Evolutionary conservation across 352 stramenopile genomes (phyloP).

Genomic region (Phytophthora niederhauseri): DNA sequence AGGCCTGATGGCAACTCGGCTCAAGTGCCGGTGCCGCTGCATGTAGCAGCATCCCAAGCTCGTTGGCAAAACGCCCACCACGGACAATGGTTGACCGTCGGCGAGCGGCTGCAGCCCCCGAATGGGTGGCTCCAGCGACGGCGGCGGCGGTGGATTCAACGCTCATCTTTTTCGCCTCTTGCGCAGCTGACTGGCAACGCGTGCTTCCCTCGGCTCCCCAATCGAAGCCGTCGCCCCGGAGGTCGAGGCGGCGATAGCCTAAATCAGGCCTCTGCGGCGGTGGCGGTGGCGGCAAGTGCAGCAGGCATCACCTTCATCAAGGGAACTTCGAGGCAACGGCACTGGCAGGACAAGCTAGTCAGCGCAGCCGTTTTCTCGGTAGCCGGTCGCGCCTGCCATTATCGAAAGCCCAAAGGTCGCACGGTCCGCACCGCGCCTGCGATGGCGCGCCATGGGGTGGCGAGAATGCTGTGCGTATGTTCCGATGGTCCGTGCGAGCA

Average conservation of each 20-base stretch:
- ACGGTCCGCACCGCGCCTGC: conserved; percentile 14
- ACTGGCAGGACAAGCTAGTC: conserved; percentile 3
- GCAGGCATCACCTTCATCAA: too few species aligned
- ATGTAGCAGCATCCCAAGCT: not conserved
- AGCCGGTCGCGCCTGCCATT: conserved; percentile 1
- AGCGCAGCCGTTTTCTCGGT: conserved; percentile 17
- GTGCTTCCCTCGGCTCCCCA: conserved; percentile 21
- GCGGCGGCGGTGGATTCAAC: conserved; percentile 15
- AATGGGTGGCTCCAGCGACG: conserved; percentile 12
- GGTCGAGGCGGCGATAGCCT: conserved; percentile 24
- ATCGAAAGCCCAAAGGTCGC: conserved; percentile 21
- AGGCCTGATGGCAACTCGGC: too few species aligned
- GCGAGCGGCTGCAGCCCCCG: not conserved
- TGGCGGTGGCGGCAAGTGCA: not conserved
- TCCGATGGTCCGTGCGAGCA: too few species aligned
- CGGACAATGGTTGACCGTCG: not conserved
- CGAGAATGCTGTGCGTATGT: not conserved
- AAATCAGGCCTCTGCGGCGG: conserved; percentile 19
- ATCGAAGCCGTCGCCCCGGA: not conserved
- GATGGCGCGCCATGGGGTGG: conserved; percentile 6
- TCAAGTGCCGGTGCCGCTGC: too few species aligned
- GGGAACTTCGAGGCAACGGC: too few species aligned
- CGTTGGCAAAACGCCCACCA: not conserved
- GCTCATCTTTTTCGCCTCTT: conserved; percentile 28
- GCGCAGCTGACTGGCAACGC: conserved; percentile 25